Evolutionary conservation across 1,139 yeast species (phyloP), one percentile per base, ranked within the genome.

Genomic region (Yamadazyma aaseri): DNA sequence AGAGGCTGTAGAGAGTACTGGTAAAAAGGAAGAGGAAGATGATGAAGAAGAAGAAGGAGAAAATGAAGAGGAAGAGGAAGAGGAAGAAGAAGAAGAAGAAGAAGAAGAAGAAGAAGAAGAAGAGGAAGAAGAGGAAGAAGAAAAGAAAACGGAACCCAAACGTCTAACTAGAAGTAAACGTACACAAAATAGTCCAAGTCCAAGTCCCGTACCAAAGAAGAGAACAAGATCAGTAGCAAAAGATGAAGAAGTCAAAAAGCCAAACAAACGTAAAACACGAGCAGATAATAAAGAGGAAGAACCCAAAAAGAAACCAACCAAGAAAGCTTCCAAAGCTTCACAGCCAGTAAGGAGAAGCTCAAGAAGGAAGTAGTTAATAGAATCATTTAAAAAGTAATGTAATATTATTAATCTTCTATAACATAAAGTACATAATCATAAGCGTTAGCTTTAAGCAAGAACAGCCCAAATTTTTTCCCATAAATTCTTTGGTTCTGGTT

Each of bases 401-500:
- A 22, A 8, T 11, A 11, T 9, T 22, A 9, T 18, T 7, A 18
- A 18, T 18, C 21, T 18, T 18, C 21, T 18, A 18, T 18, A 22
- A 5, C 16, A 17, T 17, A 27, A 27, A 3, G 13, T 17, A 16
- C 29, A 28, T 28, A 20, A 13, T 13, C 23, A 11, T n/a, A 27
- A 10, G 10, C 4, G 16, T 15, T 4, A 8, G 14, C 24, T 9
- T 13, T 23, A 29, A 12, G 32, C 32, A 17, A 56, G 36, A 13
- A 46, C 20, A 15, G 39, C 58, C 81, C 81, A 76, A 52, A 76
- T 58, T 53, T 73, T 76, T 34, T 69, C 76, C 79, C 81, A 73
- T 12, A 71, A 33, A 38, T 64, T 73, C 40, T 56, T 68, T 33
- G 80, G 79, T 7, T 57, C 65, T 3, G 71, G 76, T 38, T 73